Evolutionary conservation across 202 grass and related monocot genomes (phyloP).

Genomic region (Setaria italica): DNA sequence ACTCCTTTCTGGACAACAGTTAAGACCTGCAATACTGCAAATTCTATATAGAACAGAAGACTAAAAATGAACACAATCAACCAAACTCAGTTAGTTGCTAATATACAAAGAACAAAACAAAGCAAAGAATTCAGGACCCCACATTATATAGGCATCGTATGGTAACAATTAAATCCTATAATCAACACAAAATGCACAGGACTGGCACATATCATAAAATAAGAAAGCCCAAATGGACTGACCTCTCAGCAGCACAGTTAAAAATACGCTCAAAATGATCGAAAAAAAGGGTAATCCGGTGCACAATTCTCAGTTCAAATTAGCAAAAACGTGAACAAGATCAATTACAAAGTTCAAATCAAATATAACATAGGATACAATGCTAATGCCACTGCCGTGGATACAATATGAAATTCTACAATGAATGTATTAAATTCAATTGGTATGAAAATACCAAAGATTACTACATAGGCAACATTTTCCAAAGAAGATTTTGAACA

Average conservation of each 20-base stretch:
- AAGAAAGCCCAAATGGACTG: neutral
- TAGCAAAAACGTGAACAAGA: neutral
- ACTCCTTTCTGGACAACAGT: neutral
- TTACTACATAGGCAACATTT: neutral
- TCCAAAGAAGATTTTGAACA: no score
- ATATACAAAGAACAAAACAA: neutral
- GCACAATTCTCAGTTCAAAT: neutral
- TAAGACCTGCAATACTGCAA: neutral
- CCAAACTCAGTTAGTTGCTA: neutral
- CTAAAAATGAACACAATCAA: neutral
- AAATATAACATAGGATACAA: neutral
- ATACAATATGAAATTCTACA: neutral
- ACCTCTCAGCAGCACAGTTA: neutral
- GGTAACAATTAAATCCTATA: neutral
- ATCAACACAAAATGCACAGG: no score
- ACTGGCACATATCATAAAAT: neutral
- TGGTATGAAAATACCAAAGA: neutral
- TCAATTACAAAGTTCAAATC: neutral
- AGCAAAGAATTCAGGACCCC: neutral
- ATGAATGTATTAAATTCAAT: neutral
- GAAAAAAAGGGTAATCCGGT: neutral
- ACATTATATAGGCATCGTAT: neutral
- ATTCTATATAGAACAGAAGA: neutral
- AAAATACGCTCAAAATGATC: rapidly evolving
- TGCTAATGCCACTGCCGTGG: neutral